Percentiles rank a stretch among this genome's conserved stretches.
phyloP scores from a whole-genome alignment of 345 rosid species.

The Ceriops zippeliana region DNA sequence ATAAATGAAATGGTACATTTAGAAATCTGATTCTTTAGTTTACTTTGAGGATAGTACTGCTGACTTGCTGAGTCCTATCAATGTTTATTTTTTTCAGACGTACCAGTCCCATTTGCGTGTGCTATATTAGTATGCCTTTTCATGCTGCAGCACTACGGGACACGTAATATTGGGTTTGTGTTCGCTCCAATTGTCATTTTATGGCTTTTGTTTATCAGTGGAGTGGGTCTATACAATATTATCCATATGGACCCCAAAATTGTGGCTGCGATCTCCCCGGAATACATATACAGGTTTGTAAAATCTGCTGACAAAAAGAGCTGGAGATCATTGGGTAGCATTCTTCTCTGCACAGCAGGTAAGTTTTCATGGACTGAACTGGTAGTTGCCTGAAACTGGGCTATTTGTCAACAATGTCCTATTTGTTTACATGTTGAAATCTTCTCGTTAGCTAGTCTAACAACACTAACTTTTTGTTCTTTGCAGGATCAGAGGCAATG shows the following conservation, averaged over 20 bases:
- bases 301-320: constrained; percentile 21
- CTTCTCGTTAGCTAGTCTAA: neutral
- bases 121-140: constrained; percentile 51
- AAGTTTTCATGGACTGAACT: constrained; percentile 13
- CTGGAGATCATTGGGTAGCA: constrained; percentile 48
- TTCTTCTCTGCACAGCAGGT: constrained; percentile 63
- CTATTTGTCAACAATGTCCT: neutral
- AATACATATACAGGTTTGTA: constrained; percentile 40
- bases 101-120: constrained; percentile 53
- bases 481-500: constrained; percentile 65
- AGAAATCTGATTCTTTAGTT: too few species aligned
- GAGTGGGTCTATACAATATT: constrained; percentile 50
- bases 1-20: too few species aligned
- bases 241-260: constrained; percentile 30
- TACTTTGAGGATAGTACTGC: too few species aligned
- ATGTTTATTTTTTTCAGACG: constrained; percentile 35
- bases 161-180: constrained; percentile 45
- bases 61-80: too few species aligned
- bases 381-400: neutral
- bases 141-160: constrained; percentile 55
- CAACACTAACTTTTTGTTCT: neutral
- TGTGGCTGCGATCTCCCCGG: constrained; percentile 40
- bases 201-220: constrained; percentile 54
- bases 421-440: neutral
- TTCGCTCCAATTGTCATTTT: constrained; percentile 48